Base-by-base conservation (phyloP, 2,329 filamentous ascomycete species). In the Amauroascus verrucosus region DNA sequence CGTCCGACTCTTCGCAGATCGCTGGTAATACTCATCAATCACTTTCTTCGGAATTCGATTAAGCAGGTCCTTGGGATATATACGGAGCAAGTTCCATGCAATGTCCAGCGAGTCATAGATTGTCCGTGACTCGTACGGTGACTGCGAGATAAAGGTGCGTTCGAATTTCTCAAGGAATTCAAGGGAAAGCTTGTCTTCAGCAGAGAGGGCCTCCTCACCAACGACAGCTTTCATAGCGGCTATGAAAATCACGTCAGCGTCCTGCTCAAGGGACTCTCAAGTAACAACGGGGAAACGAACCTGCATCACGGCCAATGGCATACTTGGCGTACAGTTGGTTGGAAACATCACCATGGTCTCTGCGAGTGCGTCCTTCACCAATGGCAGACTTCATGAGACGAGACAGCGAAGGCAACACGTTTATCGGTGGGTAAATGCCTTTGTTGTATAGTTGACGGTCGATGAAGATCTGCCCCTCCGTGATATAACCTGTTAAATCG, bases 331-430 rank as follows among this genome's bases (percentile, higher is more conserved):
- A 98, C 60, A 98, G 81, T 78, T 98, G 93, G 78, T 98, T 98
- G 62, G 93, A 98, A 48, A 98, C 93, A 74, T 98, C 93, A 63
- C 88, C 88, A 73, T 98, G 93, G 66, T 98, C 94, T 73, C 88
- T 90, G 65, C 93, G 86, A 24, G 93, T 98, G 79, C 90, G 91
- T 60, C 88, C 88, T 75, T 97, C 90, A 64, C 93, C 93, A 66
- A 98, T 98, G 70, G 93, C 93, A 66, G 93, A 98, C 75, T 98
- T 98, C 93, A 98, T 98, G 68, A 98, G 85, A 82, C 93, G 93
- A 22, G 93, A 98, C 37, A 98, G 85, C 46, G 93, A 98, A 22
- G 93, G 93, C 57, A 98, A 77, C 59, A 98, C 93, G 76, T 98
- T 98, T 78, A 98, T 98, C 18, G 93, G 93, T 51, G 93, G 93